Evolutionary conservation across 331 rosid genomes (phyloP), one percentile per base, ranked within the genome.

Genomic region (Stylosanthes scabra): DNA sequence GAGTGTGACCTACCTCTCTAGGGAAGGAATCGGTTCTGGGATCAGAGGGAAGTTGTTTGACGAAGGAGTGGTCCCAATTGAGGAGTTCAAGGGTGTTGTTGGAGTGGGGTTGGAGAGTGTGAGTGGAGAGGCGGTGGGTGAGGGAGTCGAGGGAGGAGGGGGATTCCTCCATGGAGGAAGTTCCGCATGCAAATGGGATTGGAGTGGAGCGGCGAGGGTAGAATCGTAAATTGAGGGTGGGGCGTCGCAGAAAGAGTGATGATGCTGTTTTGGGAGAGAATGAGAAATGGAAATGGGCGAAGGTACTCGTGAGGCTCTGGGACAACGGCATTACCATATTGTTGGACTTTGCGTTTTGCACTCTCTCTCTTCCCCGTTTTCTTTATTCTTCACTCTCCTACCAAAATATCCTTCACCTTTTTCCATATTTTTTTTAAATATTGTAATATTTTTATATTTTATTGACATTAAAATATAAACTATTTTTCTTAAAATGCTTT

Each of bases 61-160:
- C 89, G n/a, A 95, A 92, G 1, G 99, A 90, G 74, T 95, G 82
- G 31, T 95, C 97, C 99, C 99, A 95, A 71, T 77, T 87, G 37
- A 95, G 96, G 88, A 88, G 93, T 71, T 95, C 82, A 13, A 94
- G 97, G 60, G 12, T 5, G 7, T 51, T 14, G 28, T 11, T 44
- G 52, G 52, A 34, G 39, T 34, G 72, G 50, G 60, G 27, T 27
- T 57, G 68, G 51, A 93, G 83, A 83, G 66, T 88, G 73, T 88
- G 97, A 54, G 88, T 88, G 80, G 83, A 82, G 70, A 94, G 77
- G 82, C 83, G 87, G 7, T 75, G 62, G 7, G 96, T 79, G 10
- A 34, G 39, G 39, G 39, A 34, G 39, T 34, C 39, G 6, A 94
- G 86, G 44, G 97, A 85, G 52, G 91, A 91, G 70, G 91, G 80